A percentile compares a stretch with the other conserved stretches of the same genome.
These are phyloP conservation scores for Cenchrus purpureus DNA, from an alignment of 176 grass and related monocot genomes.

Conservation along the genomic window DNA sequence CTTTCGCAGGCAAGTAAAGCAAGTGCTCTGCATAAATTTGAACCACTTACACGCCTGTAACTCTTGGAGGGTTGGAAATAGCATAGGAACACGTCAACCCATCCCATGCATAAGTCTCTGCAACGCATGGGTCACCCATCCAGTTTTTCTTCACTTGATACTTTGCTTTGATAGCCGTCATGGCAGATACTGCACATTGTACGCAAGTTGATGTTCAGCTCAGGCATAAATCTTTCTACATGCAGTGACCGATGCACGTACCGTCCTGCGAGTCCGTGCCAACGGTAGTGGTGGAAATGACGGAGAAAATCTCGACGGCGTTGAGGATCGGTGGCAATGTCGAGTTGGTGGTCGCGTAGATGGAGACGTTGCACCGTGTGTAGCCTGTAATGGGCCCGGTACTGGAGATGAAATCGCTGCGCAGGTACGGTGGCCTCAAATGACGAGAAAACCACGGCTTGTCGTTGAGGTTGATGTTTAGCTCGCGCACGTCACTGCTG, in stretches of 20 bases:
- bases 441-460: not conserved
- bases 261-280: constrained; percentile 51
- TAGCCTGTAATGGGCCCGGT: fast-evolving
- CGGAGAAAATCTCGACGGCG: constrained; percentile 41
- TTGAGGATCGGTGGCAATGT: constrained; percentile 57
- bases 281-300: constrained; percentile 13
- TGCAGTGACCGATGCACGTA: not conserved
- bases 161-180: constrained; percentile 44
- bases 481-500: constrained; percentile 16
- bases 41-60: constrained; percentile 42
- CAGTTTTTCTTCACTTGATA: constrained; percentile 56
- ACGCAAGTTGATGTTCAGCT: not conserved
- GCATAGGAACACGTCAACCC: constrained; percentile 50
- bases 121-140: constrained; percentile 65
- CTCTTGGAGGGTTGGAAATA: constrained; percentile 35
- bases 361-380: not conserved
- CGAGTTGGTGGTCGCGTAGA: constrained; percentile 50
- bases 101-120: constrained; percentile 46
- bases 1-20: not conserved
- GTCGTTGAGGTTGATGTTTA: constrained; percentile 41
- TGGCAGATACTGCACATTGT: constrained; percentile 55
- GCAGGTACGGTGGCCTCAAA: constrained; percentile 6
- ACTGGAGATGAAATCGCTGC: no score
- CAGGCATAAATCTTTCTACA: no score
- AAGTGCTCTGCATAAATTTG: no score